Conservation (phyloP, 2,329 filamentous ascomycete genomes). For the Ophidiomyces ophidiicola region DNA sequence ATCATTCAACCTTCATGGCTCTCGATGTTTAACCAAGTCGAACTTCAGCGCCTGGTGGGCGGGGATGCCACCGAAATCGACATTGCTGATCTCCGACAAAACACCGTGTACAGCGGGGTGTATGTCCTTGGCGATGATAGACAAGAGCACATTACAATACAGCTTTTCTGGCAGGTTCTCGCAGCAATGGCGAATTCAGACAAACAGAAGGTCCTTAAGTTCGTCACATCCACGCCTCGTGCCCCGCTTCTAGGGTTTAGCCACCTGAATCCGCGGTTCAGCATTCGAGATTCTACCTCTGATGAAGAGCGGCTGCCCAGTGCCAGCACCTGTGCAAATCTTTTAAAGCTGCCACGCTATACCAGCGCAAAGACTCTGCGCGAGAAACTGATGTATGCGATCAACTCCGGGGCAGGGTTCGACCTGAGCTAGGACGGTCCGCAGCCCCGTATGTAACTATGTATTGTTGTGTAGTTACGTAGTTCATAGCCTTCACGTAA, state of each 20-base stretch:
- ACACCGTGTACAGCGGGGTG: constrained; percentile 78
- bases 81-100: constrained; percentile 67
- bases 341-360: constrained; percentile 85
- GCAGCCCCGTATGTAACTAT: too few species aligned
- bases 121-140: constrained; percentile 85
- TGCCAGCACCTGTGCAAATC: constrained; percentile 89
- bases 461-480: too few species aligned
- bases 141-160: constrained; percentile 70
- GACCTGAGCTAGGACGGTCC: constrained; percentile 51
- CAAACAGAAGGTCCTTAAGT: constrained; percentile 77
- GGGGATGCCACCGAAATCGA: constrained; percentile 79
- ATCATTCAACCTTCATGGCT: constrained; percentile 92
- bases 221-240: constrained; percentile 84
- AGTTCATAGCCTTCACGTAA: too few species aligned
- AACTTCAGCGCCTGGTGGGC: constrained; percentile 84
- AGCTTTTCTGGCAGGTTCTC: constrained; percentile 88
- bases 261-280: constrained; percentile 73
- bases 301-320: constrained; percentile 74
- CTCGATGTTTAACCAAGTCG: constrained; percentile 95
- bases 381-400: constrained; percentile 76
- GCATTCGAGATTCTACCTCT: constrained; percentile 68
- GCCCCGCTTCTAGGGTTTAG: constrained; percentile 82
- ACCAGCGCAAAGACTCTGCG: constrained; percentile 51
- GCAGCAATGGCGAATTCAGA: constrained; percentile 61
- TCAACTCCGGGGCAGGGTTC: constrained; percentile 84